Base-by-base conservation (phyloP, 2,329 filamentous ascomycete species). In the Curvularia sp. region DNA sequence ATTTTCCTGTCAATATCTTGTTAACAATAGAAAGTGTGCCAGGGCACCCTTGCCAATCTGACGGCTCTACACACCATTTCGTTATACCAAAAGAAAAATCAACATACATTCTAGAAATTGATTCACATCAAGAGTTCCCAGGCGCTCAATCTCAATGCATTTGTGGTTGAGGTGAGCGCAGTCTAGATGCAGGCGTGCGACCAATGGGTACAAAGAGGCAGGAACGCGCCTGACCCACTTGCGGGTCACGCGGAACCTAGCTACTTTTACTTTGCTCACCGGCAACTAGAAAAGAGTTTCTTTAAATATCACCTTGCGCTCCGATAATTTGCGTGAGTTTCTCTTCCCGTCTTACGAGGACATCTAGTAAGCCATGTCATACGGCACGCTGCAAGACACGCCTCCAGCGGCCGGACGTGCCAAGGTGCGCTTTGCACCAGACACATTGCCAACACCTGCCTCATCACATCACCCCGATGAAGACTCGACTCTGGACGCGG, bases 1-100 rank as follows among this genome's bases (percentile, higher is more conserved):
- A 35, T 35, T 18, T 51, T 51, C 31, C 18, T 56, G 33, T 55
- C 31, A 20, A 50, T 55, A 48, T 28, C 18, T 15, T 42, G 22
- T 7, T 13, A n/a, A 33, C 2, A 2, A 22, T 28, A 8, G 31
- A 39, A 18, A 18, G 9, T 5, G 20, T 22, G 18, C n/a, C 18
- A 18, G 13, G 26, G 24, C 42, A 28, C 24, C 13, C 42, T 44
- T n/a, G 30, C 13, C 15, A 26, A 8, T 28, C 13, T 24, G 9
- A 28, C 13, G n/a, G 5, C 12, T 44, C 22, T 7, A n/a, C 5
- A n/a, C 7, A 10, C n/a, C 18, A 22, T 44, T 7, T n/a, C 9
- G 15, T 18, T 15, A 7, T 18, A 8, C 15, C 5, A n/a, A 18
- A 38, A 38, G 33, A 38, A 18, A 22, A 28, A 9, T 18, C 22